Percentiles rank a stretch among this genome's conserved stretches.
These are phyloP conservation scores for Pachysandra terminalis DNA, from an alignment of 164 flowering plant species.

Conservation along the genomic window DNA sequence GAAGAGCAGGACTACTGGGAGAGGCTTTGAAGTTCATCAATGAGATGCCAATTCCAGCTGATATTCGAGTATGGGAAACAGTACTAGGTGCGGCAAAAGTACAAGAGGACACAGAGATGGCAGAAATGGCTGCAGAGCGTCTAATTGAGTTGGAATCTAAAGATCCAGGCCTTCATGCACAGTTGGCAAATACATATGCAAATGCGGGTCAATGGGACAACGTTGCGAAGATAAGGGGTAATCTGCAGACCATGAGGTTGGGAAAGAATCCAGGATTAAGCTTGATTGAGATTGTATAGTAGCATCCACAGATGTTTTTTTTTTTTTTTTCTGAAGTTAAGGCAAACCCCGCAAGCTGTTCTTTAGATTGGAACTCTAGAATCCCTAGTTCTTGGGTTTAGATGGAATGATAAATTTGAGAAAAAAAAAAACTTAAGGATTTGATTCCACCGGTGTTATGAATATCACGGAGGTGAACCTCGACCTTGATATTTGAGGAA, in stretches of 20 bases:
- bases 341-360: no score
- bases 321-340: no score
- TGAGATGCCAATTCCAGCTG: constrained; percentile 14
- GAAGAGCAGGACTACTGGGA: constrained; percentile 15
- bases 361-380: no score
- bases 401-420: no score
- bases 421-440: no score
- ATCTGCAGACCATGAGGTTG: constrained; percentile 1
- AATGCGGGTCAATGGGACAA: constrained; percentile 12
- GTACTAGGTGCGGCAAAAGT: constrained; percentile 18
- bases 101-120: constrained; percentile 9
- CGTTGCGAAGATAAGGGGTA: constrained; percentile 12
- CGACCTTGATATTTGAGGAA: no score
- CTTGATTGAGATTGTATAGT: constrained; percentile 10
- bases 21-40: constrained; percentile 17
- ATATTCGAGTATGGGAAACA: constrained; percentile 15
- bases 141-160: constrained; percentile 12
- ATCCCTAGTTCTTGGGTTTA: no score
- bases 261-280: constrained; percentile 10
- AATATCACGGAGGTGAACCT: no score
- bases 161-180: constrained; percentile 7
- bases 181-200: constrained; percentile 15
- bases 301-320: no score
- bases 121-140: constrained; percentile 9
- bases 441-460: no score